phyloP scores from a whole-genome alignment of 495 filamentous ascomycete genomes.

The Hapsidospora chrysogenum region DNA sequence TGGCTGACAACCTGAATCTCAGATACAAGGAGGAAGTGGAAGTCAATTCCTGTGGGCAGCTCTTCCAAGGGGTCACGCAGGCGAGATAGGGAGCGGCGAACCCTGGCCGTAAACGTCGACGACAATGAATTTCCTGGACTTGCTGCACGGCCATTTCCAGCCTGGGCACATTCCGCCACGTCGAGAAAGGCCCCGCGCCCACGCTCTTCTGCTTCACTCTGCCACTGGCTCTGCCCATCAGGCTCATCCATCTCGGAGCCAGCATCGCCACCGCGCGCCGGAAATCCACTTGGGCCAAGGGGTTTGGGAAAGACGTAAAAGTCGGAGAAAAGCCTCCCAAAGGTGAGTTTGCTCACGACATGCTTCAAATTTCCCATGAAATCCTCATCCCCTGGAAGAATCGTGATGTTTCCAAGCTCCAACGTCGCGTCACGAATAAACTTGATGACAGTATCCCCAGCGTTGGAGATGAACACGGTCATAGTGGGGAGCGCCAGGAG shows the following conservation, averaged over 20 bases:
- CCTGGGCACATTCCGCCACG: background rate
- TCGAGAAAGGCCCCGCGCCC: background rate
- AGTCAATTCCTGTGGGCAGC: conserved; percentile 30
- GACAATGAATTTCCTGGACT: conserved; percentile 2
- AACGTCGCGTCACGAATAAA: conserved; percentile 51
- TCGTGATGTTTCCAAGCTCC: conserved; percentile 53
- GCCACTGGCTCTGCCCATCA: background rate
- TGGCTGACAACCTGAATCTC: conserved; percentile 52
- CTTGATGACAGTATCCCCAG: conserved; percentile 64
- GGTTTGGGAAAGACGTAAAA: background rate
- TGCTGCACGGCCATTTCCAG: too few relatives aligned
- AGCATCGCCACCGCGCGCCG: background rate
- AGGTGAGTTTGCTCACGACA: conserved; percentile 16
- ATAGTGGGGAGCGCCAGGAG: conserved; percentile 67
- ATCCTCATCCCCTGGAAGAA: conserved; percentile 52
- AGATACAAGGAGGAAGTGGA: conserved; percentile 47
- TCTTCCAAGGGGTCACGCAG: conserved; percentile 10
- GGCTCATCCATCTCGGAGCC: too few relatives aligned
- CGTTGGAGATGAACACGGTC: conserved; percentile 72
- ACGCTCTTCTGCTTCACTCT: background rate
- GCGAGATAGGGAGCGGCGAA: conserved; percentile 11
- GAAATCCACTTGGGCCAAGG: too few relatives aligned
- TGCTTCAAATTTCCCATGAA: conserved; percentile 23
- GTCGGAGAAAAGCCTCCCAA: conserved; percentile 14
- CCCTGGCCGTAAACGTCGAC: conserved; percentile 3